Conservation (phyloP, 257 asterid species). For the Lantana camara region DNA sequence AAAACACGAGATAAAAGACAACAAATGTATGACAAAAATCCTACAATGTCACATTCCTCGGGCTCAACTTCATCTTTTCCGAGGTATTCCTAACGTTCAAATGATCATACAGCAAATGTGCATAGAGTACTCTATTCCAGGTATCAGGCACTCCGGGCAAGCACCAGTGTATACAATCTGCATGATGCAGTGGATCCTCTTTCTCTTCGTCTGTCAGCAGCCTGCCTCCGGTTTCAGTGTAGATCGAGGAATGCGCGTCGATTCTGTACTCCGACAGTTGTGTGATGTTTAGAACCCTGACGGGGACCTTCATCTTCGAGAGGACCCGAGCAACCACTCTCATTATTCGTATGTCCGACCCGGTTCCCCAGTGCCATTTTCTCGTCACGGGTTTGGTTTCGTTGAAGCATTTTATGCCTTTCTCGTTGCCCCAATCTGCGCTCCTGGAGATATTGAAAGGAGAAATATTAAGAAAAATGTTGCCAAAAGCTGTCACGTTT, state of each 20-base stretch:
- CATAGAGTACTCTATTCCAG: slow-evolving; percentile 79
- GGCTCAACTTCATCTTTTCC: too few species aligned
- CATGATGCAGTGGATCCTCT: slow-evolving; percentile 68
- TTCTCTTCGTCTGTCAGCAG: slow-evolving; percentile 69
- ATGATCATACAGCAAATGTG: slow-evolving; percentile 51
- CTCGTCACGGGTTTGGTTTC: slow-evolving; percentile 73
- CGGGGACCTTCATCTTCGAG: slow-evolving; percentile 69
- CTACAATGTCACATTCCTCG: neutral
- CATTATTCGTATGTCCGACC: slow-evolving; percentile 75
- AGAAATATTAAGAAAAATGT: too few species aligned
- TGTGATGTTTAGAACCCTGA: slow-evolving; percentile 74
- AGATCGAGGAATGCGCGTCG: slow-evolving; percentile 83
- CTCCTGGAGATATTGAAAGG: slow-evolving; percentile 48
- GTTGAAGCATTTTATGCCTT: slow-evolving; percentile 81
- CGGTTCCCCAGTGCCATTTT: slow-evolving; percentile 82
- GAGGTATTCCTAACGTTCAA: neutral
- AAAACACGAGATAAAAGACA: neutral
- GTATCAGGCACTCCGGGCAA: slow-evolving; percentile 97
- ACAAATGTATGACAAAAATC: slow-evolving; percentile 9
- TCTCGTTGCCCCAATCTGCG: slow-evolving; percentile 77
- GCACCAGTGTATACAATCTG: slow-evolving; percentile 99
- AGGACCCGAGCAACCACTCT: slow-evolving; percentile 48
- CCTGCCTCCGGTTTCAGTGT: slow-evolving; percentile 69
- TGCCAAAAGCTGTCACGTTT: too few species aligned
- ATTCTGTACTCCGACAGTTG: slow-evolving; percentile 84